phyloP scores from a whole-genome alignment of 176 grass and related monocot species.

The Thalia dealbata region DNA sequence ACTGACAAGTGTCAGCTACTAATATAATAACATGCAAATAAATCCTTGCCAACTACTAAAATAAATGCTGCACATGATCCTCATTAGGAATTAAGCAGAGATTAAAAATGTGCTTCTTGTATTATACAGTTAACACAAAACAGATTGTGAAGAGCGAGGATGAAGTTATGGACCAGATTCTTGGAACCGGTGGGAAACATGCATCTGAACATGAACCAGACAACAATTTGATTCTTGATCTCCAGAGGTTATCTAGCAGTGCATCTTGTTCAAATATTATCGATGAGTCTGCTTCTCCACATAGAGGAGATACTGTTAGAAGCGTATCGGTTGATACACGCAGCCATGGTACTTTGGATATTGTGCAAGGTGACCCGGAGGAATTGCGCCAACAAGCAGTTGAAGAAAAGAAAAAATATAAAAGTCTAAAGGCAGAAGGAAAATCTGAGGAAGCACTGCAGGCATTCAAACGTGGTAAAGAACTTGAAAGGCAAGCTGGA shows the following conservation, averaged over 20 bases:
- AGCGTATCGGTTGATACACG: conserved; percentile 37
- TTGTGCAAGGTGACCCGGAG: conserved; percentile 44
- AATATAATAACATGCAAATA: neutral
- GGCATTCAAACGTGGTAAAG: conserved; percentile 84
- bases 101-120: neutral
- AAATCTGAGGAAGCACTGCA: conserved; percentile 77
- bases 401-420: conserved; percentile 85
- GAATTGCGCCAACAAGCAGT: conserved; percentile 74
- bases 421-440: conserved; percentile 65
- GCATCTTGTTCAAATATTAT: conserved; percentile 33
- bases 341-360: conserved; percentile 32
- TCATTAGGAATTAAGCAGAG: neutral
- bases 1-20: neutral
- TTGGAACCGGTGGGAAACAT: conserved; percentile 43
- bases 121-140: conserved; percentile 46
- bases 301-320: conserved; percentile 18
- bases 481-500: conserved; percentile 75
- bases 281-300: conserved; percentile 24
- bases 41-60: neutral
- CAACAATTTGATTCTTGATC: conserved; percentile 14
- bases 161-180: conserved; percentile 46
- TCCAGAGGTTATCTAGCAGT: conserved; percentile 22
- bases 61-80: neutral
- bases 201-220: conserved; percentile 29
- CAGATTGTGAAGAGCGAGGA: conserved; percentile 42